phyloP scores from a whole-genome alignment of 257 asterid species.

The Forsythia viridissima region DNA sequence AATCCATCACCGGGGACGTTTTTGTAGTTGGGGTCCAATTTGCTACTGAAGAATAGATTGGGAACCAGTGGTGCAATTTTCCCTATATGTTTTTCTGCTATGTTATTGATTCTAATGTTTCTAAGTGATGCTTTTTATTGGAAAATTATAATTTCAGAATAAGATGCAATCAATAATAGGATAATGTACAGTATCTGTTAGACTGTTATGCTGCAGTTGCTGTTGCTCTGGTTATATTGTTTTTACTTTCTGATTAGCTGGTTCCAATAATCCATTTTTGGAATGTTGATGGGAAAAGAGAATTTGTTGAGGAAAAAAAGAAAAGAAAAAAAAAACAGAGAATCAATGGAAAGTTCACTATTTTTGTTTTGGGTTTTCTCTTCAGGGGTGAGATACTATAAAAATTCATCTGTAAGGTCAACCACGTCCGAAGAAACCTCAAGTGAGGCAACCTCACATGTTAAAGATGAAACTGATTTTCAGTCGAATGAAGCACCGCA shows the following conservation, averaged over 20 bases:
- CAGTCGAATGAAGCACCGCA: background rate
- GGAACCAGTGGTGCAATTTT: background rate
- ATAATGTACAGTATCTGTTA: background rate
- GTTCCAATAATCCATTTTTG: background rate
- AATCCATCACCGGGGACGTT: background rate
- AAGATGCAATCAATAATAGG: background rate
- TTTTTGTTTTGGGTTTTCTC: background rate
- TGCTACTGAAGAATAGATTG: background rate
- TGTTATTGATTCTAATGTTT: background rate
- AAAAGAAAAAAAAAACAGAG: background rate
- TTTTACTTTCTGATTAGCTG: background rate
- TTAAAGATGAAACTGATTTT: constrained; percentile 5
- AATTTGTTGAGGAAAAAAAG: too few relatives aligned
- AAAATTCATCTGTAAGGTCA: constrained; percentile 5
- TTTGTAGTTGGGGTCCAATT: background rate
- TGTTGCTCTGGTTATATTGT: background rate
- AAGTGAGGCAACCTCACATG: background rate
- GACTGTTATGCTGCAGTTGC: too few relatives aligned
- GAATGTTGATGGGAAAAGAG: background rate
- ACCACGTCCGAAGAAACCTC: constrained; percentile 19
- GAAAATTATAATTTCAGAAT: too few relatives aligned
- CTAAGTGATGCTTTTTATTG: background rate
- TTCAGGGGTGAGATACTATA: background rate
- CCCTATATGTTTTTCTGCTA: background rate
- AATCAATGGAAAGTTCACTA: background rate